A percentile compares a stretch with the other conserved stretches of the same genome.
Conservation (phyloP, 2,329 filamentous ascomycete genomes). For the Coleophoma cylindrospora region DNA sequence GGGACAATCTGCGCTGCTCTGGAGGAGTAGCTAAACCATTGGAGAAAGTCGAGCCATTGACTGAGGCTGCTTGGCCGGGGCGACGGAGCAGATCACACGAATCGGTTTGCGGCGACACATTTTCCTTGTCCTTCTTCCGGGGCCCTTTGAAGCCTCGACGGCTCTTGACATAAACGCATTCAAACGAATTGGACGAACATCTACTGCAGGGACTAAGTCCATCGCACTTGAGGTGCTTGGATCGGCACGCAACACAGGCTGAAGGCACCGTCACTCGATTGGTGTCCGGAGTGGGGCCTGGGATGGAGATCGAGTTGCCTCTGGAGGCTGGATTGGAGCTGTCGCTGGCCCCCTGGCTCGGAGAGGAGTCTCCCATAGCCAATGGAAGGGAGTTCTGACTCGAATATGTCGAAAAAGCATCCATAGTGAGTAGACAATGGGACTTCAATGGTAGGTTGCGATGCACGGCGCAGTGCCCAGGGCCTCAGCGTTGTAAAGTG, state of each 20-base stretch:
- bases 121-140: constrained; percentile 33
- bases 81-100: constrained; percentile 16
- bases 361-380: no score
- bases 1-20: constrained; percentile 15
- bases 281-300: background rate
- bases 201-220: constrained; percentile 65
- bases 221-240: constrained; percentile 71
- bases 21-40: constrained; percentile 21
- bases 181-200: constrained; percentile 50
- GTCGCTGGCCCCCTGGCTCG: no score
- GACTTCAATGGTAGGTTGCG: no score
- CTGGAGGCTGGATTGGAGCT: no score
- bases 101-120: constrained; percentile 18
- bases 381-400: no score
- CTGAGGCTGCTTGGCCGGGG: constrained; percentile 10
- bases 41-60: constrained; percentile 11
- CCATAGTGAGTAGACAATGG: no score
- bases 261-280: constrained; percentile 18
- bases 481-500: no score
- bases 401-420: no score
- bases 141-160: constrained; percentile 71
- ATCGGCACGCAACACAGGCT: constrained; percentile 23
- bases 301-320: no score
- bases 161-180: constrained; percentile 70
- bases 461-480: no score